Conservation (phyloP, 1,139 yeast species). For the Geotrichum bryndzae region DNA sequence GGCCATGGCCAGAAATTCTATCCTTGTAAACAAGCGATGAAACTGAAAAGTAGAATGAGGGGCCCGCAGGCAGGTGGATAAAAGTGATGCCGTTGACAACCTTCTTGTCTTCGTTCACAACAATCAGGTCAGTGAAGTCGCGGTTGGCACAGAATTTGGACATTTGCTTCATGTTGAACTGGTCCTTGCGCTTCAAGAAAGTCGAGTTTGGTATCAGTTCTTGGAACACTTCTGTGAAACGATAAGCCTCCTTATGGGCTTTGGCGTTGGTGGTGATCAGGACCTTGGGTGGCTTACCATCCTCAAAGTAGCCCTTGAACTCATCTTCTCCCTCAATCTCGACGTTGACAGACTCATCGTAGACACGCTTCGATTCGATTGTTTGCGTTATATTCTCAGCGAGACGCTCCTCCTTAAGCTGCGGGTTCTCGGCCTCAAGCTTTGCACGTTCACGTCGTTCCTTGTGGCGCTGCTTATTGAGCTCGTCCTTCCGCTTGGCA, state of each 20-base stretch:
- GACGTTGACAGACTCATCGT: slow-evolving; percentile 74
- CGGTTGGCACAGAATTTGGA: slow-evolving; percentile 74
- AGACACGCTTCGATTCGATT: slow-evolving; percentile 80
- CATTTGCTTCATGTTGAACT: slow-evolving; percentile 79
- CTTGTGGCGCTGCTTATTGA: slow-evolving; percentile 71
- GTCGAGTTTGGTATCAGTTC: slow-evolving; percentile 82
- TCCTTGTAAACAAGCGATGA: slow-evolving; percentile 56
- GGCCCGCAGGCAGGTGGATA: slow-evolving; percentile 90
- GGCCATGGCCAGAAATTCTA: slow-evolving; percentile 75
- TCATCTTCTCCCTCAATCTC: slow-evolving; percentile 81
- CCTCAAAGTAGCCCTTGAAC: slow-evolving; percentile 57
- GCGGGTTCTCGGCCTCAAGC: slow-evolving; percentile 78
- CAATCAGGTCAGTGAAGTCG: slow-evolving; percentile 78
- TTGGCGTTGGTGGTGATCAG: slow-evolving; percentile 80
- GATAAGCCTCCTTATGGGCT: slow-evolving; percentile 83
- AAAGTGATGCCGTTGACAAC: slow-evolving; percentile 86
- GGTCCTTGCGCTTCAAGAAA: slow-evolving; percentile 79
- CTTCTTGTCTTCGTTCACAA: slow-evolving; percentile 90
- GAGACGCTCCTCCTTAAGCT: slow-evolving; percentile 70
- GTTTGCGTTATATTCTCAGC: slow-evolving; percentile 80
- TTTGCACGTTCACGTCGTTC: slow-evolving; percentile 71
- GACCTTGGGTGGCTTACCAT: slow-evolving; percentile 67
- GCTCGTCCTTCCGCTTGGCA: slow-evolving; percentile 67
- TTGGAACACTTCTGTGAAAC: slow-evolving; percentile 79
- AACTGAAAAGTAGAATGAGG: slow-evolving; percentile 84